A percentile compares a stretch with the other conserved stretches of the same genome.
Conservation (phyloP, 768 basidiomycete genomes). For the Fomitopsis pulvina region DNA sequence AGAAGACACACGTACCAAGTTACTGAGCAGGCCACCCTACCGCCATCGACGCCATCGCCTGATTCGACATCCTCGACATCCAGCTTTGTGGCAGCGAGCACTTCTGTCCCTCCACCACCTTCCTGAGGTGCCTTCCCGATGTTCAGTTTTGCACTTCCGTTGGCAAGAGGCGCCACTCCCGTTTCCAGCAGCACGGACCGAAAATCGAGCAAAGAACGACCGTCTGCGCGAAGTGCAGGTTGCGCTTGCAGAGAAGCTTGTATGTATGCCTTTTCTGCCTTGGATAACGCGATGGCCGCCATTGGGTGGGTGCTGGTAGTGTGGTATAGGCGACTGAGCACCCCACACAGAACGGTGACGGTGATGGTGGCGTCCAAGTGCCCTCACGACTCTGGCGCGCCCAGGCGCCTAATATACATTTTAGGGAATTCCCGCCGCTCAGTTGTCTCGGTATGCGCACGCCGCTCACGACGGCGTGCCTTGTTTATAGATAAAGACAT, state of each 20-base stretch:
- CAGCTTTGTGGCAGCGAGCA: constrained; percentile 71
- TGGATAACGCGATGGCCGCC: constrained; percentile 42
- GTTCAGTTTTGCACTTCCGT: constrained; percentile 73
- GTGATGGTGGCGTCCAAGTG: not conserved
- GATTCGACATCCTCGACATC: constrained; percentile 60
- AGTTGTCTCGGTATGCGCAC: no score
- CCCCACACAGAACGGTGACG: not conserved
- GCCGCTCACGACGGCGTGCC: no score
- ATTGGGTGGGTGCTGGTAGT: no score
- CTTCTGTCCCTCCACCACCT: constrained; percentile 65
- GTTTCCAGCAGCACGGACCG: constrained; percentile 69
- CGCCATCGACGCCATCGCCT: constrained; percentile 46
- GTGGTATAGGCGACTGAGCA: not conserved
- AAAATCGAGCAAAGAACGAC: constrained; percentile 60
- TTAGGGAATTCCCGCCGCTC: no score
- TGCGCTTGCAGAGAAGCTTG: constrained; percentile 52
- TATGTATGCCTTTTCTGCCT: constrained; percentile 76
- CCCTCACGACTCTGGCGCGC: no score
- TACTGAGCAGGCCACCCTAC: constrained; percentile 60
- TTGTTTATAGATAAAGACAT: no score
- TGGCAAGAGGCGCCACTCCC: constrained; percentile 72
- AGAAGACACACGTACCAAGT: constrained; percentile 57
- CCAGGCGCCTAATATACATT: no score
- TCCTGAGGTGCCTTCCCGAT: constrained; percentile 55
- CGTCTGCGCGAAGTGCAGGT: constrained; percentile 70